Percentiles rank a stretch among this genome's conserved stretches.
phyloP scores from a whole-genome alignment of 768 basidiomycete genomes.

The Boletus fagicola region DNA sequence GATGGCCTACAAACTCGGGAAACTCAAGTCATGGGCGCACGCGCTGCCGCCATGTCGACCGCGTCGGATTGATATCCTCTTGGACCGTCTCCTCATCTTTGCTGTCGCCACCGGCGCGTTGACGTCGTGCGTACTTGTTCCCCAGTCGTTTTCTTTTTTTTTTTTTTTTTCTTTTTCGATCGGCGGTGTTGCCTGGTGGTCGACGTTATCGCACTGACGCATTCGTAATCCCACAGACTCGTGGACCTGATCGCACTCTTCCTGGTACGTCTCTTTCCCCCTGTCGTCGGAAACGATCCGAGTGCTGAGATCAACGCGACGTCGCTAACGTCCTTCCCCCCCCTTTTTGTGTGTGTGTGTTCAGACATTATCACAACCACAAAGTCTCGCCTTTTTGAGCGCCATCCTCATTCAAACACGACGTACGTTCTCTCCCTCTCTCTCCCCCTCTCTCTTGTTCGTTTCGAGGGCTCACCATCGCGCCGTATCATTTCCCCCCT shows the following conservation, averaged over 20 bases:
- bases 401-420: conserved; percentile 26
- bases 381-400: conserved; percentile 20
- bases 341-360: too few species aligned
- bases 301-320: not conserved
- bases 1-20: conserved; percentile 26
- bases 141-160: too few species aligned
- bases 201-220: not conserved
- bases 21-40: conserved; percentile 11
- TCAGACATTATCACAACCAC: conserved; percentile 22
- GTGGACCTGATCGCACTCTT: conserved; percentile 28
- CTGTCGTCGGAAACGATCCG: not conserved
- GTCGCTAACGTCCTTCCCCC: too few species aligned
- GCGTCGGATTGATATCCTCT: conserved; percentile 20
- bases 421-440: conserved; percentile 18
- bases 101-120: conserved; percentile 27
- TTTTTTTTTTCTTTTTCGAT: not conserved
- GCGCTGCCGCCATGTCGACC: not conserved
- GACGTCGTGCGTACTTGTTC: conserved; percentile 19
- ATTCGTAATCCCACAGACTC: conserved; percentile 9
- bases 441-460: too few species aligned
- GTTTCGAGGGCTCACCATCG: not conserved
- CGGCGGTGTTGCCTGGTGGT: not conserved
- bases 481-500: not conserved
- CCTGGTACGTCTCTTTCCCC: conserved; percentile 13
- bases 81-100: conserved; percentile 26